Percentiles rank a stretch among this genome's conserved stretches.
Evolutionary conservation across 768 basidiomycete species (phyloP).

Genomic region (Trametes maxima): DNA sequence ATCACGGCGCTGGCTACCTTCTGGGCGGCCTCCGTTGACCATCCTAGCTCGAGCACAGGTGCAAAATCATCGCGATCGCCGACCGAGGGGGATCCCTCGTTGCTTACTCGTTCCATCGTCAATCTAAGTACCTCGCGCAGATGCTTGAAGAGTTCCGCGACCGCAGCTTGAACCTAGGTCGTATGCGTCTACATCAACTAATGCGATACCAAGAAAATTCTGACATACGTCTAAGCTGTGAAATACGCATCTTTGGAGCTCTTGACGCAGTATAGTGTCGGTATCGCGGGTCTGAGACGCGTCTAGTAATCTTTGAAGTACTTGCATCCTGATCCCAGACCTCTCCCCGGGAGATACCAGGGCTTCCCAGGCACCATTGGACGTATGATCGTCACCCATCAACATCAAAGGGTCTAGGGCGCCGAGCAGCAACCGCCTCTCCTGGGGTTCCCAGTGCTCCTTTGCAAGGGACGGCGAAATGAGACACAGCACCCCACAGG

Average conservation of each 20-base stretch:
- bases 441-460: slow-evolving; percentile 57
- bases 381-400: slow-evolving; percentile 31
- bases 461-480: slow-evolving; percentile 43
- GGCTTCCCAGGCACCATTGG: slow-evolving; percentile 42
- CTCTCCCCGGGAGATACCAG: slow-evolving; percentile 47
- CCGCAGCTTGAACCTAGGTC: slow-evolving; percentile 55
- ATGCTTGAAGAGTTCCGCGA: slow-evolving; percentile 33
- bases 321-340: slow-evolving; percentile 66
- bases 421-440: slow-evolving; percentile 65
- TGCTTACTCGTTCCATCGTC: slow-evolving; percentile 35
- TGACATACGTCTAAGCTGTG: slow-evolving; percentile 65
- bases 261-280: slow-evolving; percentile 33
- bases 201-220: background rate
- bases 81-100: slow-evolving; percentile 33
- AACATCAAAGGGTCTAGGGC: slow-evolving; percentile 67
- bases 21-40: background rate
- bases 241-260: slow-evolving; percentile 65
- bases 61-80: slow-evolving; percentile 62
- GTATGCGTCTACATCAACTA: background rate
- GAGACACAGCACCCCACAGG: slow-evolving; percentile 52
- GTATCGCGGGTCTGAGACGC: slow-evolving; percentile 16
- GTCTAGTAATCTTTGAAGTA: slow-evolving; percentile 42
- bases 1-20: background rate
- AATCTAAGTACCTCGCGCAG: slow-evolving; percentile 47
- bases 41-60: slow-evolving; percentile 37